These are phyloP conservation scores for Dendrobium officinale DNA, from an alignment of 106 monocot genomes.

Conservation along the genomic window DNA sequence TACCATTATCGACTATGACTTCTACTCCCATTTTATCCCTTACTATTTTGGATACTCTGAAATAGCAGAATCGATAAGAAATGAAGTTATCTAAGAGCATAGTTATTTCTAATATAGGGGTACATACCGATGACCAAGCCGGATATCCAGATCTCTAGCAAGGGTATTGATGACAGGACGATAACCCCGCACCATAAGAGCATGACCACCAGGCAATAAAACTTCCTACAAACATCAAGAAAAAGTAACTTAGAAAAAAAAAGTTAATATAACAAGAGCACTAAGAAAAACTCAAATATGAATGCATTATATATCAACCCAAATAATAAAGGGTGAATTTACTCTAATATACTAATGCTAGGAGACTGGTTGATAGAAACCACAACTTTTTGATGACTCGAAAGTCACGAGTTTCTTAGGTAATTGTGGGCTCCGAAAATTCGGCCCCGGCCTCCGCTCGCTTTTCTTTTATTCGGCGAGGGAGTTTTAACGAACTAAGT, in stretches of 20 bases:
- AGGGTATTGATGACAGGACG: constrained; percentile 88
- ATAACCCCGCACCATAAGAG: constrained; percentile 92
- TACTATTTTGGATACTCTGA: constrained; percentile 64
- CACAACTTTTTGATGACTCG: neutral
- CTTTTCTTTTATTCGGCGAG: no score
- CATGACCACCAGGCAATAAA: constrained; percentile 92
- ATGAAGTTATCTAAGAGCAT: neutral
- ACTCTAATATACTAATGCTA: neutral
- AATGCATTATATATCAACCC: neutral
- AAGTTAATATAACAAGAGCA: neutral
- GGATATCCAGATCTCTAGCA: constrained; percentile 84
- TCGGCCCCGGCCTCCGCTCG: no score
- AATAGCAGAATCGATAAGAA: constrained; percentile 12
- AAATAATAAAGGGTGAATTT: neutral
- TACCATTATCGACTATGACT: constrained; percentile 63
- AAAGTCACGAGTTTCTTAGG: no score
- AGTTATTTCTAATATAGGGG: neutral
- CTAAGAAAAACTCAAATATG: neutral
- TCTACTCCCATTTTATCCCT: constrained; percentile 74
- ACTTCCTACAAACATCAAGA: constrained; percentile 53
- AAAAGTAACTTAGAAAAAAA: constrained; percentile 2
- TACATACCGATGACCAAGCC: constrained; percentile 59
- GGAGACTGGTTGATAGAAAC: neutral
- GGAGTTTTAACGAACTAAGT: no score
- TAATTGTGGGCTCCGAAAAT: no score